Evolutionary conservation across 257 asterid genomes (phyloP).

Genomic region (Ilex asprella): DNA sequence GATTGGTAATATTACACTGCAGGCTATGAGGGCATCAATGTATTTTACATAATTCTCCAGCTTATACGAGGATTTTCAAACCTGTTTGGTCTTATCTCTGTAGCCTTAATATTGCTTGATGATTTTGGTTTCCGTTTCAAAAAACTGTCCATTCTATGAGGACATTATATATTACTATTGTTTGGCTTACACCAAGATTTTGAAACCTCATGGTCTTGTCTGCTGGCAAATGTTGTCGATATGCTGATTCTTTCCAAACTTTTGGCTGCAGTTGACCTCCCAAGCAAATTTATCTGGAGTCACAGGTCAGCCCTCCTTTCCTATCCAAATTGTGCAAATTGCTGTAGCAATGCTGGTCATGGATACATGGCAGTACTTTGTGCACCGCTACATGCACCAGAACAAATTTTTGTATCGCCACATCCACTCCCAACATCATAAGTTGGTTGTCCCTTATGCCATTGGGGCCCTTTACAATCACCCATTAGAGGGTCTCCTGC

Average conservation of each 20-base stretch:
- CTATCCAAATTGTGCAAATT: constrained; percentile 48
- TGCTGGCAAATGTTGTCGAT: no score
- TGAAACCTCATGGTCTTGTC: no score
- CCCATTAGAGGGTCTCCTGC: constrained; percentile 76
- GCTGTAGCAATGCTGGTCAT: constrained; percentile 72
- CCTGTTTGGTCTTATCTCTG: no score
- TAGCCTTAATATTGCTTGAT: no score
- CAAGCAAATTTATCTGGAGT: constrained; percentile 28
- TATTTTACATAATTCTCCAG: no score
- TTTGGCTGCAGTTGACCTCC: constrained; percentile 60
- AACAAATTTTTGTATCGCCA: constrained; percentile 72
- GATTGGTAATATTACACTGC: no score
- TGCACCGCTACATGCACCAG: constrained; percentile 93
- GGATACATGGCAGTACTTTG: constrained; percentile 97
- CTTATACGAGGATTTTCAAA: no score
- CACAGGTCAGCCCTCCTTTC: constrained; percentile 53
- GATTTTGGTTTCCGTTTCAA: no score
- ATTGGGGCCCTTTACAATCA: constrained; percentile 88
- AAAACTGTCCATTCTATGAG: no score
- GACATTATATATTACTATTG: no score
- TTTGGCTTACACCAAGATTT: no score
- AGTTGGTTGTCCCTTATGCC: constrained; percentile 70
- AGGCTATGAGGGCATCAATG: no score
- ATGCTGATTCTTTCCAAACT: constrained; percentile 13
- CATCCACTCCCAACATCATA: constrained; percentile 82